A percentile compares a stretch with the other conserved stretches of the same genome.
phyloP scores from a whole-genome alignment of 2,329 filamentous ascomycete species.

The Stagonosporopsis cucurbitacearum region DNA sequence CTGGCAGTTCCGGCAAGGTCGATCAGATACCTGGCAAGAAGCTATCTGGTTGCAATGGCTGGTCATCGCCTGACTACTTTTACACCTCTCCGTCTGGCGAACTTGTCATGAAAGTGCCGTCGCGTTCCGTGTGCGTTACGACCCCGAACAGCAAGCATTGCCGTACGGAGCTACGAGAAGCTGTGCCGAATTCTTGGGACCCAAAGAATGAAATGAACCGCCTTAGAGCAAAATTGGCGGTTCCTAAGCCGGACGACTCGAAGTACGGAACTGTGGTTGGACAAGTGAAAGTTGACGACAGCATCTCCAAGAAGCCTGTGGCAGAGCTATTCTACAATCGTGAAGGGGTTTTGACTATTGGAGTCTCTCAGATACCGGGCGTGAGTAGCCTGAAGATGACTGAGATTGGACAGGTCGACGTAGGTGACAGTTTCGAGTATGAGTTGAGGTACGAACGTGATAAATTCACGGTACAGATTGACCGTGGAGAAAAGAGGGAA shows the following conservation, averaged over 20 bases:
- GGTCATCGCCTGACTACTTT: slow-evolving; percentile 44
- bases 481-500: slow-evolving; percentile 16
- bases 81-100: slow-evolving; percentile 37
- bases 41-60: slow-evolving; percentile 50
- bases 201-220: slow-evolving; percentile 44
- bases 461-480: slow-evolving; percentile 33
- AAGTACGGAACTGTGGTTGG: slow-evolving; percentile 50
- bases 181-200: slow-evolving; percentile 39
- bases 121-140: slow-evolving; percentile 49
- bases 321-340: slow-evolving; percentile 51
- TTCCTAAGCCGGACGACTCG: slow-evolving; percentile 42
- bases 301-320: slow-evolving; percentile 50
- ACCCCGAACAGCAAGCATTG: slow-evolving; percentile 53
- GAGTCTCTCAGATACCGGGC: slow-evolving; percentile 48
- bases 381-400: slow-evolving; percentile 43
- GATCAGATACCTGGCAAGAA: slow-evolving; percentile 38
- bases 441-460: slow-evolving; percentile 48
- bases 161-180: slow-evolving; percentile 53
- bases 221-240: slow-evolving; percentile 42
- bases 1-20: slow-evolving; percentile 37
- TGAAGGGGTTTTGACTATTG: slow-evolving; percentile 46
- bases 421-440: slow-evolving; percentile 48
- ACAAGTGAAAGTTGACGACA: slow-evolving; percentile 49
- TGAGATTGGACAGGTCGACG: slow-evolving; percentile 41
- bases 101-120: slow-evolving; percentile 52